Percentiles rank a stretch among this genome's conserved stretches.
phyloP scores from a whole-genome alignment of 352 stramenopile species.

The Pythium phragmitis region DNA sequence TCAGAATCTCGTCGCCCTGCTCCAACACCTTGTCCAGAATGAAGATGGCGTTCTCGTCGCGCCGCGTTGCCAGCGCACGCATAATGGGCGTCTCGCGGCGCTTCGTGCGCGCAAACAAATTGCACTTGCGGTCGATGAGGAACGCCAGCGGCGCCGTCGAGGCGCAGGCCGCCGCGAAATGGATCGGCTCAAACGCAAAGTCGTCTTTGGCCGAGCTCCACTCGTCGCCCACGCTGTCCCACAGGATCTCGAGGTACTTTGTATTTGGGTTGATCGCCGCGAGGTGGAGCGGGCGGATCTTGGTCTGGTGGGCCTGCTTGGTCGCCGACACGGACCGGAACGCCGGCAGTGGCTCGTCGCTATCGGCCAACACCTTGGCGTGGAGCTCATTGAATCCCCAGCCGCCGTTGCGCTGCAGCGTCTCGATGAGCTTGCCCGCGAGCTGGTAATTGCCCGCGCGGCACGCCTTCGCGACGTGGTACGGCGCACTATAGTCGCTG shows the following conservation, averaged over 20 bases:
- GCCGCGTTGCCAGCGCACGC: conserved; percentile 40
- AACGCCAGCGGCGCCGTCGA: conserved; percentile 53
- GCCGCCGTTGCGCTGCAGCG: conserved; percentile 45
- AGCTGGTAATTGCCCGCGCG: conserved; percentile 48
- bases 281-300: conserved; percentile 68
- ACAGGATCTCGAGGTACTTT: conserved; percentile 60
- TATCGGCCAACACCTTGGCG: conserved; percentile 48
- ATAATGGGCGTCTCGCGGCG: conserved; percentile 62
- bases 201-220: conserved; percentile 55
- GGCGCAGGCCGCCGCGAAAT: conserved; percentile 66
- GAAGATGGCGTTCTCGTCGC: conserved; percentile 58
- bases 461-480: conserved; percentile 36
- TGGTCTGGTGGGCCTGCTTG: conserved; percentile 64
- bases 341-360: conserved; percentile 35
- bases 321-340: conserved; percentile 66
- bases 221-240: conserved; percentile 52
- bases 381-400: conserved; percentile 71
- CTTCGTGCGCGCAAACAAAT: conserved; percentile 62
- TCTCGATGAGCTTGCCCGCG: conserved; percentile 52
- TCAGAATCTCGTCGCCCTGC: conserved; percentile 31
- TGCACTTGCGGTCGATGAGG: conserved; percentile 53
- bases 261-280: conserved; percentile 74
- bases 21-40: conserved; percentile 59
- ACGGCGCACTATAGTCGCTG: conserved; percentile 30
- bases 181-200: conserved; percentile 56